A percentile compares a stretch with the other conserved stretches of the same genome.
These are phyloP conservation scores for Alternaria sp. DNA, from an alignment of 2,329 filamentous ascomycete genomes.

Conservation along the genomic window DNA sequence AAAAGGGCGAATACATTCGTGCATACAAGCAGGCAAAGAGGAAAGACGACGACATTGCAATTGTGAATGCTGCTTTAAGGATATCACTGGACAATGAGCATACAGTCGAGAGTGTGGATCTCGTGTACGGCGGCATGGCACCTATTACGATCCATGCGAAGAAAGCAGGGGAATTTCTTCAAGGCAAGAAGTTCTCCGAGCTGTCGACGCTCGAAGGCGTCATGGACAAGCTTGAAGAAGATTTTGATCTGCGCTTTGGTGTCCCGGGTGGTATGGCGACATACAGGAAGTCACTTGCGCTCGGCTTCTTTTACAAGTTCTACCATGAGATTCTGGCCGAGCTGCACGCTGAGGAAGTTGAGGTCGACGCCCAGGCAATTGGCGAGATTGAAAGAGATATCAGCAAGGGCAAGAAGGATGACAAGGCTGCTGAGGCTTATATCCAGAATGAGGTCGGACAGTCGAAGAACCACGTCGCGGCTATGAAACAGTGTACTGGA, in stretches of 20 bases:
- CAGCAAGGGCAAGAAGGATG: constrained; percentile 81
- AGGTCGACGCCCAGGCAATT: constrained; percentile 77
- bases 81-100: constrained; percentile 75
- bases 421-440: constrained; percentile 78
- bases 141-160: constrained; percentile 89
- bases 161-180: constrained; percentile 75
- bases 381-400: constrained; percentile 86
- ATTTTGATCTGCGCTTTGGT: constrained; percentile 88
- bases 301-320: constrained; percentile 97
- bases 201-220: constrained; percentile 85
- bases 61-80: constrained; percentile 87
- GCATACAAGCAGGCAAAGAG: constrained; percentile 97
- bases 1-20: constrained; percentile 82
- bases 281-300: constrained; percentile 87
- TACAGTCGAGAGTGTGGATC: constrained; percentile 75
- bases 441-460: constrained; percentile 85
- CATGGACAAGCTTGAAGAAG: constrained; percentile 87
- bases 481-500: constrained; percentile 91
- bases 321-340: constrained; percentile 85
- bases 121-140: constrained; percentile 96
- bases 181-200: constrained; percentile 82
- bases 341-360: constrained; percentile 61
- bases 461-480: constrained; percentile 85
- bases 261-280: constrained; percentile 98
- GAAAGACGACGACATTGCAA: constrained; percentile 98